Evolutionary conservation across 495 filamentous ascomycete genomes (phyloP).

Genomic region (Coniosporium apollinis): DNA sequence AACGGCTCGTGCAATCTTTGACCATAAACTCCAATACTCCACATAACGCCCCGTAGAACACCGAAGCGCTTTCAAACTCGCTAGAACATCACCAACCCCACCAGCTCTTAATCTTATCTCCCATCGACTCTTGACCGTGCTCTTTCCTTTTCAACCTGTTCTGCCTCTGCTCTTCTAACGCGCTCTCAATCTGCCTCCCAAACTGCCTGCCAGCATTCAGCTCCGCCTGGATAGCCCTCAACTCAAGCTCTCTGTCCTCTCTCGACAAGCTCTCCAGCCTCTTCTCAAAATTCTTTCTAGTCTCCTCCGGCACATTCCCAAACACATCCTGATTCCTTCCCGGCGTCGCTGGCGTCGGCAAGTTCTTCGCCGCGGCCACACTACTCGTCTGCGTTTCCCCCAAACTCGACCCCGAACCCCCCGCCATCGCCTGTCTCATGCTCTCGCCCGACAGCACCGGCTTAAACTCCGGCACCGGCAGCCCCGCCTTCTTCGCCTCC

Average conservation of each 20-base stretch:
- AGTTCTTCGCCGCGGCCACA: not conserved
- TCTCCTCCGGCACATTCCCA: not conserved
- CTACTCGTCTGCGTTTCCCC: not conserved
- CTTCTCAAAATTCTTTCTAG: slow-evolving; percentile 14
- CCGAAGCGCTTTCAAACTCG: too few species aligned
- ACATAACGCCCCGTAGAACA: not conserved
- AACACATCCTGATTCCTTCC: not conserved
- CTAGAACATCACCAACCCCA: slow-evolving; percentile 22
- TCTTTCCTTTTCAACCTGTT: slow-evolving; percentile 17
- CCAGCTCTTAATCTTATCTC: slow-evolving; percentile 21
- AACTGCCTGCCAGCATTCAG: slow-evolving; percentile 11
- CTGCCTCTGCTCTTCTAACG: slow-evolving; percentile 16
- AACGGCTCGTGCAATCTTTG: too few species aligned
- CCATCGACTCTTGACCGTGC: slow-evolving; percentile 18
- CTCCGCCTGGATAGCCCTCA: slow-evolving; percentile 19
- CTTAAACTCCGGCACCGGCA: slow-evolving; percentile 12
- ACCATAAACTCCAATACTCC: too few species aligned
- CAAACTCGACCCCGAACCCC: not conserved
- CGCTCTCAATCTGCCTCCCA: slow-evolving; percentile 12
- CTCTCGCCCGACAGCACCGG: slow-evolving; percentile 13
- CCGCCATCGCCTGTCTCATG: slow-evolving; percentile 5
- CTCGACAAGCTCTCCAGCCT: slow-evolving; percentile 12
- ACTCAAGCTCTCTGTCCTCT: slow-evolving; percentile 19
- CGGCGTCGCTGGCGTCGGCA: not conserved
- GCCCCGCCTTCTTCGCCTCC: slow-evolving; percentile 35